Base-by-base conservation (phyloP, 2,329 filamentous ascomycete genomes). In the Talaromyces sp. region DNA sequence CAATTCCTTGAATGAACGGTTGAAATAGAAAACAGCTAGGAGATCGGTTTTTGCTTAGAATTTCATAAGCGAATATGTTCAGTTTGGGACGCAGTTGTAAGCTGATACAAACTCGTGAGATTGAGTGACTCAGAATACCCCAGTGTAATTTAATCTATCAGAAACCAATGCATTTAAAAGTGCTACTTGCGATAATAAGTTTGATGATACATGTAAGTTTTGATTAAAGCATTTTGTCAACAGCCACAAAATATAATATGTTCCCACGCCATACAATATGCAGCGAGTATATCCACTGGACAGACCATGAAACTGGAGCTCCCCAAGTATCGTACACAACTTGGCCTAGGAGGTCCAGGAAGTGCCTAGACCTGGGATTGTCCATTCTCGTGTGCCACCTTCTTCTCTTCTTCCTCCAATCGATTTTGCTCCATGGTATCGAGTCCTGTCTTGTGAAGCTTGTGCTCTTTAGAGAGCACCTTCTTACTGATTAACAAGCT, bases 401-500 rank as follows among this genome's bases (percentile, higher is more conserved):
- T 40, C 53, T 40, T 56, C 31, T 23, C 31, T 23, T 36, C n/a
- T 18, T 56, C 53, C n/a, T 56, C 53, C 9, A 56, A 31, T 36
- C 53, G 53, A 40, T 36, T 56, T 5, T 33, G 31, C 53, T 56
- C 53, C 53, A 36, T 33, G 3, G 40, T 27, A 40, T 56, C 53
- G n/a, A 56, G 40, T 12, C 53, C 53, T 27, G 16, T 16, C 53
- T 40, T 56, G 16, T 56, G 34, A 7, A 56, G 23, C 33, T 56
- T 56, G 40, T 56, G 53, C 16, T 56, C 53, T 33, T 36, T 33
- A 10, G 31, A 36, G 31, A 56, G 8, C n/a, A 40, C 54, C 33
- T 56, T 33, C 28, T 56, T 56, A 28, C 54, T 56, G 54, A 56
- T 56, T 8, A 56, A 16, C 33, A 56, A 2, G 33, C 54, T 56